phyloP scores from a whole-genome alignment of 495 filamentous ascomycete species.

The Aspergillus homomorphus region DNA sequence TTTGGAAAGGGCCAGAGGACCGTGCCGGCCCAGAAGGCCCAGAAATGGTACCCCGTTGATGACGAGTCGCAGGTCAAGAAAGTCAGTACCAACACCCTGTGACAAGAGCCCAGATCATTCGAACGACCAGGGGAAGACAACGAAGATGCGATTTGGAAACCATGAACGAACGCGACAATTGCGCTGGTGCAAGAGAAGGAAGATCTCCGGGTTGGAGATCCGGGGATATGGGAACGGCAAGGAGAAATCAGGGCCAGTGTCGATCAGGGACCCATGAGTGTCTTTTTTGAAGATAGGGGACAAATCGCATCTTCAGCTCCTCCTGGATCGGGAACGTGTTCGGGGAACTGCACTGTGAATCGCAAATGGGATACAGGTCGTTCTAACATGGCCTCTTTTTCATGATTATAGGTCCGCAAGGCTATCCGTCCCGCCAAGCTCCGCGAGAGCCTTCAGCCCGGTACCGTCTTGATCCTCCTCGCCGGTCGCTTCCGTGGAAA shows the following conservation, averaged over 20 bases:
- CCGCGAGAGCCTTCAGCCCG: constrained; percentile 83
- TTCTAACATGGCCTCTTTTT: constrained; percentile 35
- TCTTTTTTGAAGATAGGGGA: constrained; percentile 16
- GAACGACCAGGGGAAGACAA: constrained; percentile 13
- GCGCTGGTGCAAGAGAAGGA: constrained; percentile 24
- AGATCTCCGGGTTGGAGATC: constrained; percentile 3
- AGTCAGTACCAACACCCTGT: constrained; percentile 56
- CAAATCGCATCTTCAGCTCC: constrained; percentile 21
- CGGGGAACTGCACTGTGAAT: neutral
- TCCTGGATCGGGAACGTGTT: neutral
- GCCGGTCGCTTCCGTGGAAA: constrained; percentile 99
- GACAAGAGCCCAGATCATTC: constrained; percentile 14
- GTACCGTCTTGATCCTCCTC: constrained; percentile 95
- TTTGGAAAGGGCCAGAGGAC: constrained; percentile 96
- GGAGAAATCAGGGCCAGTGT: constrained; percentile 15
- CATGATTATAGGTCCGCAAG: constrained; percentile 79
- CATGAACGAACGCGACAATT: constrained; percentile 35
- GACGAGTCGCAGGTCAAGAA: constrained; percentile 88
- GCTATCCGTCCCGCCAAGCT: constrained; percentile 77
- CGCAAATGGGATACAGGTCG: constrained; percentile 13
- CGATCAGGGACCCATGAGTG: constrained; percentile 12
- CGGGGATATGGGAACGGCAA: neutral
- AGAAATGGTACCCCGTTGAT: constrained; percentile 99
- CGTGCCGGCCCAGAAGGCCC: constrained; percentile 86
- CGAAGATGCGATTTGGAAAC: constrained; percentile 23